Evolutionary conservation across 2,329 filamentous ascomycete species (phyloP).

Genomic region (Ramularia collo-cygni): DNA sequence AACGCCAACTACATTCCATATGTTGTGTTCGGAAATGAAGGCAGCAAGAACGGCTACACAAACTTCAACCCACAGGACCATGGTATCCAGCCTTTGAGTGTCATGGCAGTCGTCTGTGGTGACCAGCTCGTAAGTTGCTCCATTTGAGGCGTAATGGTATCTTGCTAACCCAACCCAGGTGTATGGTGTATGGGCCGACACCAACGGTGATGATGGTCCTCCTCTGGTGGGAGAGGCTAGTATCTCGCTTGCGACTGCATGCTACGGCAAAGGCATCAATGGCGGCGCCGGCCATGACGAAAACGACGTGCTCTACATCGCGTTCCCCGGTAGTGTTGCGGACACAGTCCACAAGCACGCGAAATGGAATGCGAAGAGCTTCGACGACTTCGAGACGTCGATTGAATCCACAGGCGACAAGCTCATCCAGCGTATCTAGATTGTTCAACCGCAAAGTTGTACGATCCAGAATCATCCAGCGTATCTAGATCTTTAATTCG

Average conservation of each 20-base stretch:
- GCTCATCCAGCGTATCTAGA: too few relatives aligned
- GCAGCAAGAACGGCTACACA: conserved; percentile 13
- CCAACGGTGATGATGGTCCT: conserved; percentile 50
- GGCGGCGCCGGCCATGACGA: conserved; percentile 51
- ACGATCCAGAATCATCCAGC: too few relatives aligned
- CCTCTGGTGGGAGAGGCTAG: conserved; percentile 45
- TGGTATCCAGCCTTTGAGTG: conserved; percentile 45
- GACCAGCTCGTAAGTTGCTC: conserved; percentile 35
- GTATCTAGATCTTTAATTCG: too few relatives aligned
- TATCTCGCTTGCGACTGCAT: conserved; percentile 52
- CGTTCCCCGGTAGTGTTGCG: conserved; percentile 51
- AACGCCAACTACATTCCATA: conserved; percentile 48
- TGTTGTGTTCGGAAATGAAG: conserved; percentile 49
- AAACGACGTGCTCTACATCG: conserved; percentile 57
- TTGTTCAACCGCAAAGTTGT: too few relatives aligned
- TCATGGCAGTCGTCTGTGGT: conserved; percentile 51
- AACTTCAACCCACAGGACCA: conserved; percentile 18
- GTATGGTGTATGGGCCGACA: conserved; percentile 57
- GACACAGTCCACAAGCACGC: conserved; percentile 48
- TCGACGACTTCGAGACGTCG: too few relatives aligned
- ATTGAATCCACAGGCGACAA: not conserved
- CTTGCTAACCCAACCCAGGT: conserved; percentile 21
- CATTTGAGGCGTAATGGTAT: too few relatives aligned
- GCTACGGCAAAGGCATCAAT: conserved; percentile 45
- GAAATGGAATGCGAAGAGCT: conserved; percentile 47